Evolutionary conservation across 2,329 filamentous ascomycete genomes (phyloP).

Genomic region (Neonectria coccinea): DNA sequence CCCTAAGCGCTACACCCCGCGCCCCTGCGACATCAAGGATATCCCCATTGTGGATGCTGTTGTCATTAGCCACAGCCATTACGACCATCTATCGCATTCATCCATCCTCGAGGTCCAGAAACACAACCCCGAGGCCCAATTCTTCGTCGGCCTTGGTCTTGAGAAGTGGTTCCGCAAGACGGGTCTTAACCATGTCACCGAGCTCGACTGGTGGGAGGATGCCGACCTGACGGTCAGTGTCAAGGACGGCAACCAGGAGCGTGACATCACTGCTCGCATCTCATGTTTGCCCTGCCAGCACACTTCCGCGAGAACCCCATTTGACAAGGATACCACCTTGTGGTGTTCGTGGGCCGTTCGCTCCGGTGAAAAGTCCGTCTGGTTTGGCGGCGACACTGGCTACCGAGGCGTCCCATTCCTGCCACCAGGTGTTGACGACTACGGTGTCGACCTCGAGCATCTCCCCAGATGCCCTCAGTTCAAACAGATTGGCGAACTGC

Average conservation of each 20-base stretch:
- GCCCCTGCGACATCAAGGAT: constrained; percentile 81
- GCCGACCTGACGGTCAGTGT: constrained; percentile 73
- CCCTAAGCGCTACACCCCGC: constrained; percentile 82
- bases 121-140: constrained; percentile 82
- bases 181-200: constrained; percentile 82
- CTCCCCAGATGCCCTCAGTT: constrained; percentile 86
- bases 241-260: constrained; percentile 46
- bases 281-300: constrained; percentile 89
- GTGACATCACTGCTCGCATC: constrained; percentile 74
- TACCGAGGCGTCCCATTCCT: constrained; percentile 82
- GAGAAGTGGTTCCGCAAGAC: constrained; percentile 81
- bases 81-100: constrained; percentile 87
- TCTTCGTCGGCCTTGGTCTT: constrained; percentile 87
- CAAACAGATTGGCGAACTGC: constrained; percentile 80
- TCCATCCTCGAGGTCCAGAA: constrained; percentile 78
- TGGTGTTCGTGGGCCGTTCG: constrained; percentile 90
- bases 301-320: constrained; percentile 73
- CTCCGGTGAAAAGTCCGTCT: constrained; percentile 81
- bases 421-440: constrained; percentile 74
- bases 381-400: constrained; percentile 91
- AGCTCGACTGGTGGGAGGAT: constrained; percentile 96
- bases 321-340: constrained; percentile 80
- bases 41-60: constrained; percentile 82
- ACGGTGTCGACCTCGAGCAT: constrained; percentile 72
- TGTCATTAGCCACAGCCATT: constrained; percentile 90